Percentiles rank a stretch among this genome's conserved stretches.
Evolutionary conservation across 1,284 basidiomycete species (phyloP).

Genomic region (Trichosporon coremiiforme): DNA sequence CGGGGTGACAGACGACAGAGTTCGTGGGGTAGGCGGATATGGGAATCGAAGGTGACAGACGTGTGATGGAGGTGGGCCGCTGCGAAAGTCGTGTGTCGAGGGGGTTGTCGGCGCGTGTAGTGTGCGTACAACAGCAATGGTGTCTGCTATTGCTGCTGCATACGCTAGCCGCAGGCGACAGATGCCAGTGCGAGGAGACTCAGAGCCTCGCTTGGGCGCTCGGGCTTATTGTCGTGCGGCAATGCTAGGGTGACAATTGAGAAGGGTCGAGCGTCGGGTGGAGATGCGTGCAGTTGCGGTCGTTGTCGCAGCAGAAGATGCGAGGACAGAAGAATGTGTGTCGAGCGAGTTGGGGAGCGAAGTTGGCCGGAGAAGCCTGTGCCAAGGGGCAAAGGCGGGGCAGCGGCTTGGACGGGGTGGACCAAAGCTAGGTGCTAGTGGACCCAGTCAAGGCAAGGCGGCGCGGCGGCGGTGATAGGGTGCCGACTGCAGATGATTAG

Average conservation of each 20-base stretch:
- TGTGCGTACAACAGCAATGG: neutral
- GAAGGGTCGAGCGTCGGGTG: neutral
- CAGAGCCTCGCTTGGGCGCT: slow-evolving; percentile 8
- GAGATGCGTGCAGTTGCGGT: slow-evolving; percentile 1
- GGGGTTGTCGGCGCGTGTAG: neutral
- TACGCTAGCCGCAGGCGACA: neutral
- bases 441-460: neutral
- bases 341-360: slow-evolving; percentile 6
- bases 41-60: neutral
- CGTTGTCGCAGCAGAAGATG: neutral
- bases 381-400: slow-evolving; percentile 14
- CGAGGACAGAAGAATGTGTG: neutral
- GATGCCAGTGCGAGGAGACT: slow-evolving; percentile 16
- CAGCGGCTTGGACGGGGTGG: neutral
- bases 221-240: slow-evolving; percentile 18
- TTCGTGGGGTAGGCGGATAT: neutral
- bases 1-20: neutral
- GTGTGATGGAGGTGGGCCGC: slow-evolving; percentile 4
- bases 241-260: slow-evolving; percentile 11
- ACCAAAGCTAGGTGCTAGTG: neutral
- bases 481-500: slow-evolving; percentile 9
- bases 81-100: neutral
- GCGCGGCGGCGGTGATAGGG: slow-evolving; percentile 12
- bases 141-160: neutral
- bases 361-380: slow-evolving; percentile 1